Evolutionary conservation across 345 rosid species (phyloP), one percentile per base, ranked within the genome.

Genomic region (Pistacia integerrima): DNA sequence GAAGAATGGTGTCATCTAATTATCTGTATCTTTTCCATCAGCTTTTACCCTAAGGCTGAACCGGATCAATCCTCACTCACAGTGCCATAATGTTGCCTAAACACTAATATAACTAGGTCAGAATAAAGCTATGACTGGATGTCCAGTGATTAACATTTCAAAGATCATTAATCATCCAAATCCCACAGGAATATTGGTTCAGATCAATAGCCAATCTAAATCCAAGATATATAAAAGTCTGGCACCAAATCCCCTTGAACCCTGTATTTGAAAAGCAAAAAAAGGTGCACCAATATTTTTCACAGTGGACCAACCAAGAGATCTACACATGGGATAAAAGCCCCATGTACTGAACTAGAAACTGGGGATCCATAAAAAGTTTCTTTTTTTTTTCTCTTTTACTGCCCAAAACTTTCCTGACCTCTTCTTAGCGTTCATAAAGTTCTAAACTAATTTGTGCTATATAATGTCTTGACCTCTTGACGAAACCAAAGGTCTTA

Each of bases 271-370:
- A 11, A 4, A 38, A 65, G 6, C 28, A 65, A 30, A 65, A 41
- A 65, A 65, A 11, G 4, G 49, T 8, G 46, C 46, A 64, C 1
- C 48, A 56, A 56, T n/a, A 54, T 18, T 69, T 10, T 14, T 54
- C 3, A 30, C 48, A 52, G 60, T 52, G 41, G 46, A 70, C 41
- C 22, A 74, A 79, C 38, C 11, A 70, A 54, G 33, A 70, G 46
- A 65, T 41, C 17, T 30, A 18, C 35, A 30, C 30, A 30, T 17
- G 17, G 12, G 57, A 52, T 6, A 30, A 25, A 69, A 65, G 51
- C 13, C 41, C n/a, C 20, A 51, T 46, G 72, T 30, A 13, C 11
- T 65, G 4, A 68, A 68, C 58, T 22, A 41, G 46, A 41, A 41
- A 41, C 46, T 6, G 46, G 46, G 46, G 9, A 41, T 41, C 46